Conservation (phyloP, 2,329 filamentous ascomycete genomes). For the Paraconiothyrium sp. region DNA sequence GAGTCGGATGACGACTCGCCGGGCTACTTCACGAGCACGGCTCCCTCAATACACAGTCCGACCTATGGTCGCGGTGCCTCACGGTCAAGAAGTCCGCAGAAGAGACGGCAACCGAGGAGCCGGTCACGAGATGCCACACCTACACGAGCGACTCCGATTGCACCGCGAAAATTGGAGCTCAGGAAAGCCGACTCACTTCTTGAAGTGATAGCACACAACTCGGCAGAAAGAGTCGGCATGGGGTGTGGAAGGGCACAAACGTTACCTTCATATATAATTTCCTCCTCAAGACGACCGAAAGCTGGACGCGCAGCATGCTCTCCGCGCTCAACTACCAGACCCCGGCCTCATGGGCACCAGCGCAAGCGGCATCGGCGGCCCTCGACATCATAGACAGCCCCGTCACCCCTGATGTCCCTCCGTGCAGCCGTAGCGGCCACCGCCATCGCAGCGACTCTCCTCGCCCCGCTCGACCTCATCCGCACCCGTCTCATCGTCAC, state of each 20-base stretch:
- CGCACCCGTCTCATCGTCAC: slow-evolving; percentile 89
- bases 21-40: slow-evolving; percentile 82
- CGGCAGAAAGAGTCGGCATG: slow-evolving; percentile 86
- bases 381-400: slow-evolving; percentile 81
- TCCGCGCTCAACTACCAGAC: slow-evolving; percentile 89
- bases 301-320: slow-evolving; percentile 90
- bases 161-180: slow-evolving; percentile 72
- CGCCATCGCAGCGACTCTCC: slow-evolving; percentile 76
- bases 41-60: slow-evolving; percentile 62
- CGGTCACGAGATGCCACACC: slow-evolving; percentile 50
- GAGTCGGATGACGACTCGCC: slow-evolving; percentile 76
- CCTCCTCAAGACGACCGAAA: slow-evolving; percentile 85
- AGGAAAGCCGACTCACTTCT: slow-evolving; percentile 81
- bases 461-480: slow-evolving; percentile 89
- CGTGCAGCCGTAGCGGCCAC: slow-evolving; percentile 74
- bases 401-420: slow-evolving; percentile 83
- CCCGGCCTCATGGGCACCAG: slow-evolving; percentile 65
- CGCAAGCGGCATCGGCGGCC: slow-evolving; percentile 64
- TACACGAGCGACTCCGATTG: slow-evolving; percentile 50
- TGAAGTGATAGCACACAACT: slow-evolving; percentile 84
- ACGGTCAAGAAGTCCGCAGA: slow-evolving; percentile 47
- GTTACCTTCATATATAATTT: slow-evolving; percentile 91
- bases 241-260: slow-evolving; percentile 94
- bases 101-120: slow-evolving; percentile 49
- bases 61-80: slow-evolving; percentile 47